phyloP scores from a whole-genome alignment of 106 monocot genomes.

The Allium cepa region DNA sequence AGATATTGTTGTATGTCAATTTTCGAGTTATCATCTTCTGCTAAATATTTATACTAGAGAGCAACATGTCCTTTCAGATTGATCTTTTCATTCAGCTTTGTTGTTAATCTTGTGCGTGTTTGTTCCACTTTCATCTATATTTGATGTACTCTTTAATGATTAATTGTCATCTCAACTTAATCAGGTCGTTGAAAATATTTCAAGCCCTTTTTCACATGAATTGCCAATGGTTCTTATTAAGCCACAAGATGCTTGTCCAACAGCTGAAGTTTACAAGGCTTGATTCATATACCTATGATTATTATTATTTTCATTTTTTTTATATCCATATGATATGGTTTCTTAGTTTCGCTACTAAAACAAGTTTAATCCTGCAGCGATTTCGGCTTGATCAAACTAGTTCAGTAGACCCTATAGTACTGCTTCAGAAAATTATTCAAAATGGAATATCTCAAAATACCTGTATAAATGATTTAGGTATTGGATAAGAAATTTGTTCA shows the following conservation, averaged over 20 bases:
- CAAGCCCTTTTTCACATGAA: conserved; percentile 39
- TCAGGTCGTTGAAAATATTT: conserved; percentile 85
- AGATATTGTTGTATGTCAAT: no score
- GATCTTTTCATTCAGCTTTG: no score
- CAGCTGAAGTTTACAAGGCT: conserved; percentile 96
- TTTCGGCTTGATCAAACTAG: conserved; percentile 61
- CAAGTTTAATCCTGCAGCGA: conserved; percentile 36
- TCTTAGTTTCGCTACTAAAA: neutral
- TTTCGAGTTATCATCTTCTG: no score
- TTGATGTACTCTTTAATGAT: neutral
- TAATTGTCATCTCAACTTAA: neutral
- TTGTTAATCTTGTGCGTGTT: neutral
- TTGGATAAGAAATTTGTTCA: neutral
- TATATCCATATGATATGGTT: no score
- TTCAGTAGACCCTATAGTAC: conserved; percentile 58
- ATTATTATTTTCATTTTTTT: no score
- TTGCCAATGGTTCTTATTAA: conserved; percentile 95
- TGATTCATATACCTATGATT: no score
- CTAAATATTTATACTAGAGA: no score
- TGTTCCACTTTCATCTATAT: neutral
- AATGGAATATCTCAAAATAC: conserved; percentile 88
- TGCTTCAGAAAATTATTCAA: conserved; percentile 52
- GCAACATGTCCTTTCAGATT: no score
- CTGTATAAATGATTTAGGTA: conserved; percentile 98
- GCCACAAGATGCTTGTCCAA: conserved; percentile 90